Percentiles rank a stretch among this genome's conserved stretches.
Conservation (phyloP, 345 rosid genomes). For the Triadica sebifera region DNA sequence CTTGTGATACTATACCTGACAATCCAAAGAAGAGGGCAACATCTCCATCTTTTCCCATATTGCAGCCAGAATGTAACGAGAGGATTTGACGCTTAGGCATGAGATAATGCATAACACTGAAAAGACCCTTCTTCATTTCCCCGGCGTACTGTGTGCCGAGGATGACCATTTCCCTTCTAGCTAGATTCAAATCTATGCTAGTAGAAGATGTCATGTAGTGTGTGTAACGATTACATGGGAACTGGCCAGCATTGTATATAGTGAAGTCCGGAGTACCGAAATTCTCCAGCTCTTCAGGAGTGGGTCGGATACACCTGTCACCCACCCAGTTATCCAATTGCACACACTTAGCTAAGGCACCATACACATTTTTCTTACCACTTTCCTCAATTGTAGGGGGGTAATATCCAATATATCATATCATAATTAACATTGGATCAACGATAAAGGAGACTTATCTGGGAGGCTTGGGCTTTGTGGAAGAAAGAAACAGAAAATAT, state of each 20-base stretch:
- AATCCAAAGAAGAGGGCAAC: constrained; percentile 99
- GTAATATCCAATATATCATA: not conserved
- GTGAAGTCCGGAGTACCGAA: constrained; percentile 99
- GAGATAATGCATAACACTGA: constrained; percentile 98
- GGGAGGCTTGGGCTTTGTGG: constrained; percentile 20
- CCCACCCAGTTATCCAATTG: constrained; percentile 63
- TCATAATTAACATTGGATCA: constrained; percentile 29
- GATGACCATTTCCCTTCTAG: constrained; percentile 97
- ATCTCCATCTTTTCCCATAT: constrained; percentile 97
- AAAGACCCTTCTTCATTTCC: constrained; percentile 99
- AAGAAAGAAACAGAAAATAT: constrained; percentile 8
- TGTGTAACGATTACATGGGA: constrained; percentile 97
- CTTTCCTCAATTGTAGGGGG: constrained; percentile 27
- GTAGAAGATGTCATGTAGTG: constrained; percentile 99
- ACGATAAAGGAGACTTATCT: constrained; percentile 37
- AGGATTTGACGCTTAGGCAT: constrained; percentile 98
- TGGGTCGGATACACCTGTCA: constrained; percentile 99
- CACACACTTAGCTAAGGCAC: constrained; percentile 47
- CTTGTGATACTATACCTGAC: constrained; percentile 71
- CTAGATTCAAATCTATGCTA: constrained; percentile 90
- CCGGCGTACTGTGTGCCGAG: constrained; percentile 98
- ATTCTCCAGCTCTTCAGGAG: constrained; percentile 93
- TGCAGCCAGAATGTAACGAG: constrained; percentile 96
- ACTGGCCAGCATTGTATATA: constrained; percentile 97
- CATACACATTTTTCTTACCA: constrained; percentile 26